A percentile compares a stretch with the other conserved stretches of the same genome.
These are phyloP conservation scores for Pleurotus salmoneostramineus DNA, from an alignment of 768 basidiomycete genomes.

Conservation along the genomic window DNA sequence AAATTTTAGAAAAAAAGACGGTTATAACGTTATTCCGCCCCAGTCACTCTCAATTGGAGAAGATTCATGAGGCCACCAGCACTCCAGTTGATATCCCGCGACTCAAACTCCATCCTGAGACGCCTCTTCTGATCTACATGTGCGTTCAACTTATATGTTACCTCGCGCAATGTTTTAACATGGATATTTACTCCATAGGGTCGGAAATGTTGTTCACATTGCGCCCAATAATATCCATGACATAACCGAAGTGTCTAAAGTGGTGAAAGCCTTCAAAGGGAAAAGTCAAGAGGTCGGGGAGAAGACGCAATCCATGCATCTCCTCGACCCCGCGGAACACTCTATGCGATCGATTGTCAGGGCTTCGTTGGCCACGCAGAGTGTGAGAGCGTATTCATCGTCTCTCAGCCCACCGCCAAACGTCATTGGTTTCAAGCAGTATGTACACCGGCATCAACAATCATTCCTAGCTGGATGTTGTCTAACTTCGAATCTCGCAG, in stretches of 20 bases:
- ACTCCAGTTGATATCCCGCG: constrained; percentile 1
- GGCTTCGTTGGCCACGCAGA: background rate
- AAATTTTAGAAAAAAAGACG: background rate
- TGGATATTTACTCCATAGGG: background rate
- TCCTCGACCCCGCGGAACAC: background rate
- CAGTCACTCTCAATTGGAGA: background rate
- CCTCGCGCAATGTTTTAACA: background rate
- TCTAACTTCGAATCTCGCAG: background rate
- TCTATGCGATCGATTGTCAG: background rate
- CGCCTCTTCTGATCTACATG: constrained; percentile 1
- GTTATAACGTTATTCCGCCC: background rate
- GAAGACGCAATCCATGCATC: background rate
- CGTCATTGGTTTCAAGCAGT: background rate
- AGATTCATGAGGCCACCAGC: background rate
- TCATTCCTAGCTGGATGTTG: background rate
- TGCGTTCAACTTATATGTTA: background rate
- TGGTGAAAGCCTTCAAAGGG: too few relatives aligned
- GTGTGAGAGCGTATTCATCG: background rate
- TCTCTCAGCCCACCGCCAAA: background rate
- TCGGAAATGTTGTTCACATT: background rate
- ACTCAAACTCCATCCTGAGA: background rate
- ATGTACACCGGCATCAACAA: background rate
- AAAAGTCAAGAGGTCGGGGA: background rate
- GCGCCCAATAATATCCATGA: background rate
- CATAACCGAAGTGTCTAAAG: background rate